Conservation (phyloP, 2,329 filamentous ascomycete genomes). For the Davidsoniella eucalypti region DNA sequence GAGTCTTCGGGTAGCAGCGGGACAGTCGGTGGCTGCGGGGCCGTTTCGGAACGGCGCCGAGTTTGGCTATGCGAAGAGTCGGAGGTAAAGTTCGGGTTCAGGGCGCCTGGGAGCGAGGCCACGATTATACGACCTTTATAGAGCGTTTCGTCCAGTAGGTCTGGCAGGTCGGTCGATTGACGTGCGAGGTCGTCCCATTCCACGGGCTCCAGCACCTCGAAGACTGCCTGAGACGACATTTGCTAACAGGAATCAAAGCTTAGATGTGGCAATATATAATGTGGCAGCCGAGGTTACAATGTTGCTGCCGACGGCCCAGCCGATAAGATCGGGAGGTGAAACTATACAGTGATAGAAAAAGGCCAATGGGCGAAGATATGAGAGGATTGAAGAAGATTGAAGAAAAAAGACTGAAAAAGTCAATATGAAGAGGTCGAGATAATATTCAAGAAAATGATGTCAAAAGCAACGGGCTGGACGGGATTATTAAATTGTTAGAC, state of each 20-base stretch:
- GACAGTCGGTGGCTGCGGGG: conserved; percentile 25
- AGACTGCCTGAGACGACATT: conserved; percentile 6
- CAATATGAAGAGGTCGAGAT: too few species aligned
- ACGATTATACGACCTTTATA: conserved; percentile 51
- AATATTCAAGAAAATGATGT: too few species aligned
- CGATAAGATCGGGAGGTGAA: too few species aligned
- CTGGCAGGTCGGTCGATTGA: conserved; percentile 27
- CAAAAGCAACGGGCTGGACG: too few species aligned
- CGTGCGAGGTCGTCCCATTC: conserved; percentile 32
- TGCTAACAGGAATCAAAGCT: neutral
- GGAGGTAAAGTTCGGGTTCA: conserved; percentile 1
- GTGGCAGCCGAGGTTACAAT: too few species aligned
- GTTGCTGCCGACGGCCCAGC: too few species aligned
- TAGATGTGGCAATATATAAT: neutral
- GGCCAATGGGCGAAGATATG: too few species aligned
- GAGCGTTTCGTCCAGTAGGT: conserved; percentile 44
- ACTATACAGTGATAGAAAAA: too few species aligned
- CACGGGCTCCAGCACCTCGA: conserved; percentile 38
- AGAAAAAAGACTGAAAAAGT: too few species aligned
- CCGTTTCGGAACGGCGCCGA: conserved; percentile 20
- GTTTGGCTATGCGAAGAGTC: neutral
- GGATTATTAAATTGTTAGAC: too few species aligned
- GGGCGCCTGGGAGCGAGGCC: conserved; percentile 50
- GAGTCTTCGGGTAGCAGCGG: conserved; percentile 27
- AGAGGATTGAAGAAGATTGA: too few species aligned